These are phyloP conservation scores for Microcyclospora tardicrescens DNA, from an alignment of 2,329 filamentous ascomycete species.

Conservation along the genomic window DNA sequence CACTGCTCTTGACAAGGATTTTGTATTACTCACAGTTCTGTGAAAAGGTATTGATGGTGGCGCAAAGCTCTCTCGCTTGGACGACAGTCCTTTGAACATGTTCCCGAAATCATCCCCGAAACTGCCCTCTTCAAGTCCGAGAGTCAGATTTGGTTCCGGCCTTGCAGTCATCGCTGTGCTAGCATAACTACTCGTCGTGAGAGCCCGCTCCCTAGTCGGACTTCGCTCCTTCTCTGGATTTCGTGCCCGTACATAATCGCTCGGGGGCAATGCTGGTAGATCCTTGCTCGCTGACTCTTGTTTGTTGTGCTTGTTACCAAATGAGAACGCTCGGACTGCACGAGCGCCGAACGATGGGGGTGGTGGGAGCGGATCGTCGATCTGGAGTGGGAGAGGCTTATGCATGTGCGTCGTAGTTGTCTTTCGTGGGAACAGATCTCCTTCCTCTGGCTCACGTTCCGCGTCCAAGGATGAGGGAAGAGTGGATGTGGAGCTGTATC, in stretches of 20 bases:
- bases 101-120: conserved; percentile 23
- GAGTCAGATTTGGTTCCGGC: conserved; percentile 16
- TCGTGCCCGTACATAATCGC: conserved; percentile 3
- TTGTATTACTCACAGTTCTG: conserved; percentile 9
- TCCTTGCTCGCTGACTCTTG: conserved; percentile 8
- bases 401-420: conserved; percentile 25
- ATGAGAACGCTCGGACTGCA: conserved; percentile 41
- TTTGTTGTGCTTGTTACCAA: conserved; percentile 27
- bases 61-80: background rate
- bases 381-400: conserved; percentile 29
- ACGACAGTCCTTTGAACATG: conserved; percentile 20
- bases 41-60: conserved; percentile 3
- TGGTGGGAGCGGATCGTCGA: conserved; percentile 20
- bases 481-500: conserved; percentile 43
- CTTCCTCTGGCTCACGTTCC: conserved; percentile 22
- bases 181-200: conserved; percentile 27
- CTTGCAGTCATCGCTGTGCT: conserved; percentile 25
- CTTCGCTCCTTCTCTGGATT: conserved; percentile 6
- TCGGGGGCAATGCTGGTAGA: conserved; percentile 8
- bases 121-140: conserved; percentile 14
- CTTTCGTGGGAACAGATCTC: conserved; percentile 25
- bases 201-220: conserved; percentile 28
- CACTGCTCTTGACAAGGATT: background rate
- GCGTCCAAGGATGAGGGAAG: conserved; percentile 42
- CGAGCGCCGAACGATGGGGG: conserved; percentile 25